Conservation (phyloP, 1,284 basidiomycete species). For the Anthracocystis panici-leucophaei region DNA sequence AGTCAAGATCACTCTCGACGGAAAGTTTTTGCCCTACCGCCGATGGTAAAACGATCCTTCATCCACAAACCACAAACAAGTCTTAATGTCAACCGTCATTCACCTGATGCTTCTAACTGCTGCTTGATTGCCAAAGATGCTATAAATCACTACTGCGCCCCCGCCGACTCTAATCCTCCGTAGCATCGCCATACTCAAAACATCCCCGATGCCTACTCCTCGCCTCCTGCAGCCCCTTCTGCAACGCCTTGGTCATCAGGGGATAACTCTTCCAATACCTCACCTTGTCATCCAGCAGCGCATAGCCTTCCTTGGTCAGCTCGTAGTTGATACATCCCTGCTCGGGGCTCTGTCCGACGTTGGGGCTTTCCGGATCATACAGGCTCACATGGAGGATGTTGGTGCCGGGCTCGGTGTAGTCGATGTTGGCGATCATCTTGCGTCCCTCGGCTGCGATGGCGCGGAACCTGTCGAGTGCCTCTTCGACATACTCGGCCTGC, state of each 20-base stretch:
- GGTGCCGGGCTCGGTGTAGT: constrained; percentile 51
- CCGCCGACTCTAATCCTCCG: constrained; percentile 53
- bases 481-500: constrained; percentile 58
- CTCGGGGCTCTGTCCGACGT: constrained; percentile 44
- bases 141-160: not conserved
- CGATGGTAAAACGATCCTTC: constrained; percentile 44
- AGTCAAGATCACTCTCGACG: constrained; percentile 64
- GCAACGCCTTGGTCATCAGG: constrained; percentile 38
- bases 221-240: constrained; percentile 53
- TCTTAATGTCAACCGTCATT: not conserved
- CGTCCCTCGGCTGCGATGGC: constrained; percentile 54
- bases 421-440: constrained; percentile 66
- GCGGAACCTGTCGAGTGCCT: constrained; percentile 59
- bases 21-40: constrained; percentile 62
- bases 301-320: constrained; percentile 53
- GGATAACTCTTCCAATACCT: constrained; percentile 58
- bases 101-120: not conserved
- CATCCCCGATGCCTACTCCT: constrained; percentile 48
- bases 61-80: not conserved
- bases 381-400: constrained; percentile 50
- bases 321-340: constrained; percentile 59
- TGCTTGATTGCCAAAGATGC: not conserved
- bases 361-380: constrained; percentile 58
- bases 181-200: constrained; percentile 61
- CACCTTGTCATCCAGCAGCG: constrained; percentile 52